Conservation (phyloP, 225 moss, liverwort and hornwort species). For the Lunularia cruciata region DNA sequence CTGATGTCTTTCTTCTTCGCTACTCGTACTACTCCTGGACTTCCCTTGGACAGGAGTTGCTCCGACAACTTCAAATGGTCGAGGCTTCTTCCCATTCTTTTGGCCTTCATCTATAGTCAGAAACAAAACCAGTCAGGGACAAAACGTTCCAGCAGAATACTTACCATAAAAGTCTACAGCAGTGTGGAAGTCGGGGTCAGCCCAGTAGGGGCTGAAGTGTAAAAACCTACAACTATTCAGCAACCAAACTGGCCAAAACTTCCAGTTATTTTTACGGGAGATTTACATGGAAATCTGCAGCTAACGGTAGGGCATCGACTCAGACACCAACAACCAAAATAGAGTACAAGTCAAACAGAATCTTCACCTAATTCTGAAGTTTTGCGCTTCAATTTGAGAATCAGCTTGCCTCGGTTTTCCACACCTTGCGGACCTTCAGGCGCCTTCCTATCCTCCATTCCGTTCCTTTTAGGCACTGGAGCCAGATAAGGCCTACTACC, state of each 20-base stretch:
- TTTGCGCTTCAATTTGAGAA: slow-evolving; percentile 46
- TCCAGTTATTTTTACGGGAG: no score
- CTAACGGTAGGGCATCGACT: no score
- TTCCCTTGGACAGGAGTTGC: slow-evolving; percentile 32
- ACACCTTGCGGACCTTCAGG: slow-evolving; percentile 17
- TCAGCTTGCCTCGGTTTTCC: slow-evolving; percentile 46
- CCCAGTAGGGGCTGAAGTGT: no score
- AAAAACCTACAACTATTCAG: no score
- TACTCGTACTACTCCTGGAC: slow-evolving; percentile 31
- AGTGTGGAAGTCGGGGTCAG: no score
- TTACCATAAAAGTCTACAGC: no score
- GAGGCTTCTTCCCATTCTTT: slow-evolving; percentile 39
- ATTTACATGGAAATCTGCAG: no score
- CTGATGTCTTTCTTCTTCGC: slow-evolving; percentile 33
- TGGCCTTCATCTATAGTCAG: slow-evolving; percentile 37
- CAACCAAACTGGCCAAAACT: no score
- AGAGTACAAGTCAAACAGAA: no score
- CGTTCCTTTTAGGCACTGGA: slow-evolving; percentile 13
- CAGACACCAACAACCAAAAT: not conserved
- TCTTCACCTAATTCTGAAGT: slow-evolving; percentile 31
- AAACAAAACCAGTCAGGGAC: not conserved
- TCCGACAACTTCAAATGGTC: slow-evolving; percentile 51
- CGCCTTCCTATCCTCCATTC: slow-evolving; percentile 24
- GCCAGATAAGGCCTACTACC: not conserved
- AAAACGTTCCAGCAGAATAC: not conserved